Percentiles rank a stretch among this genome's conserved stretches.
Conservation (phyloP, 2,329 filamentous ascomycete species). For the Aspergillus sojae region DNA sequence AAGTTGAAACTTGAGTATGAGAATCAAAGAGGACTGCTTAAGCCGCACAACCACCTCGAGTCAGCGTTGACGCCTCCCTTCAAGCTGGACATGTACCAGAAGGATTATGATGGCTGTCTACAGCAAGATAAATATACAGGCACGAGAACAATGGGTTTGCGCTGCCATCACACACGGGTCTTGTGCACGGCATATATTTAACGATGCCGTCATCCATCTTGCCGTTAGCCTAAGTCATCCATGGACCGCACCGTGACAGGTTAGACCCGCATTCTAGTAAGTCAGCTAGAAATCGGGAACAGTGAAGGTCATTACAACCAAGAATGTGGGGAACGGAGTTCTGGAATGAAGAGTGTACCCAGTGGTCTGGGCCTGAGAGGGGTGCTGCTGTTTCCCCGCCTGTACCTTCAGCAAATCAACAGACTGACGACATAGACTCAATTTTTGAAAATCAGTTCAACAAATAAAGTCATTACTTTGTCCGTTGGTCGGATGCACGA, state of each 20-base stretch:
- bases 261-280: background rate
- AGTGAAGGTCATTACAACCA: conserved; percentile 3
- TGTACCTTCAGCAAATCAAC: background rate
- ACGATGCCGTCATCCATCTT: conserved; percentile 24
- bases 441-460: background rate
- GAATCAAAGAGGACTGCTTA: conserved; percentile 3
- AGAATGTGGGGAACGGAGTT: conserved; percentile 21
- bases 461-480: background rate
- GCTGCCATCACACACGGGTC: conserved; percentile 8
- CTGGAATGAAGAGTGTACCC: conserved; percentile 14
- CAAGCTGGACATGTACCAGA: background rate
- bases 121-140: background rate
- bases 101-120: background rate
- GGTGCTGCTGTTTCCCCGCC: background rate
- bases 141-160: conserved; percentile 6
- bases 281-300: background rate
- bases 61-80: background rate
- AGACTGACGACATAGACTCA: background rate
- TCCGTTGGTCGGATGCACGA: background rate
- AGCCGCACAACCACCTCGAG: conserved; percentile 6
- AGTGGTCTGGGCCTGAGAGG: background rate
- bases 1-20: background rate
- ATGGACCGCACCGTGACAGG: background rate
- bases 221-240: background rate
- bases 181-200: background rate